These are phyloP conservation scores for Aureobasidium zeae DNA, from an alignment of 2,329 filamentous ascomycete species.

Conservation along the genomic window DNA sequence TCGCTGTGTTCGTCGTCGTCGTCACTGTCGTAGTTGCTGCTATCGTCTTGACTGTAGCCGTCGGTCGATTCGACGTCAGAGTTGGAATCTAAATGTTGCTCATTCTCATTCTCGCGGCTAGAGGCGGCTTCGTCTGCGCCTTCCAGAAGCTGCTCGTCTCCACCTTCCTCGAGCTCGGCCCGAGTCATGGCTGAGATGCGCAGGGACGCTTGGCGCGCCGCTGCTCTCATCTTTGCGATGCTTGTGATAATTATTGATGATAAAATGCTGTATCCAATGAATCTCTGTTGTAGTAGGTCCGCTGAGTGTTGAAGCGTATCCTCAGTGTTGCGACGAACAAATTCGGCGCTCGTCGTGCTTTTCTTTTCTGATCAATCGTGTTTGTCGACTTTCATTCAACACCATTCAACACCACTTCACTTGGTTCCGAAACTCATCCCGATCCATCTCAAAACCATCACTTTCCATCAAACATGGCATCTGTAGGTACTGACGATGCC, in stretches of 20 bases:
- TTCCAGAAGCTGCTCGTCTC: slow-evolving; percentile 3
- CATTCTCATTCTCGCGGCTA: too few relatives aligned
- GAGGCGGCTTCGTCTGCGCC: background rate
- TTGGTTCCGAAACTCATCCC: background rate
- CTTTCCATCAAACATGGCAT: slow-evolving; percentile 33
- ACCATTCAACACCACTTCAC: background rate
- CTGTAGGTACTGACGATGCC: slow-evolving; percentile 45
- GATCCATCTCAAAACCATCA: too few relatives aligned
- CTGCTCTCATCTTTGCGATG: slow-evolving; percentile 13
- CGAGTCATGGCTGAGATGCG: slow-evolving; percentile 1
- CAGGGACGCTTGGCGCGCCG: slow-evolving; percentile 3
- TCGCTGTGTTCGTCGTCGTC: slow-evolving; percentile 3
- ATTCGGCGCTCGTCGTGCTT: background rate
- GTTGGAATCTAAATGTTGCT: too few relatives aligned
- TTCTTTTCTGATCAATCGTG: background rate
- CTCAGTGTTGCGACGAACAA: too few relatives aligned
- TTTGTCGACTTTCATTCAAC: slow-evolving; percentile 1
- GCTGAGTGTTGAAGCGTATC: too few relatives aligned
- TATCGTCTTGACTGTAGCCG: background rate
- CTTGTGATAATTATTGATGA: background rate
- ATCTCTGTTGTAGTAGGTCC: too few relatives aligned
- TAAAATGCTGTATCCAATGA: slow-evolving; percentile 5
- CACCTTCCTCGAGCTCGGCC: slow-evolving; percentile 2
- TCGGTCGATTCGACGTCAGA: background rate
- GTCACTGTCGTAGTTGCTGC: background rate